Conservation (phyloP, 2,329 filamentous ascomycete genomes). For the Phyllosticta ampelicida region DNA sequence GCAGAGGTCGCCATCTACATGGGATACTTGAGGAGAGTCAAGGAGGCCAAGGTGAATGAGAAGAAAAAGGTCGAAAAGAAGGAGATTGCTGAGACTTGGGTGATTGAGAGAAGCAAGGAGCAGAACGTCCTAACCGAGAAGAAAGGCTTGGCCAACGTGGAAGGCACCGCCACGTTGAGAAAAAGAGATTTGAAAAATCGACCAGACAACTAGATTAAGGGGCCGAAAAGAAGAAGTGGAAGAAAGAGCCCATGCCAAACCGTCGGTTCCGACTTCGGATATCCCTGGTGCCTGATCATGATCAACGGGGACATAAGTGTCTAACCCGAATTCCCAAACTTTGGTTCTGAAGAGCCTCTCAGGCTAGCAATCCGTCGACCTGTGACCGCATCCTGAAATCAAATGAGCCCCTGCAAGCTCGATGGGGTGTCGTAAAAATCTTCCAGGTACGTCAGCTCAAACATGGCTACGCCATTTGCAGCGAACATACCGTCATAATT, state of each 20-base stretch:
- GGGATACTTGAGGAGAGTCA: conserved; percentile 61
- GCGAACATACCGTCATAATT: too few relatives aligned
- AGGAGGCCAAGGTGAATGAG: conserved; percentile 55
- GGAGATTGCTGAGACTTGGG: conserved; percentile 62
- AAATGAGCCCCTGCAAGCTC: too few relatives aligned
- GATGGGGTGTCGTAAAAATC: too few relatives aligned
- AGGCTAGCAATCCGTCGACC: not conserved
- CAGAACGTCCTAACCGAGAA: not conserved
- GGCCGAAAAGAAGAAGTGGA: not conserved
- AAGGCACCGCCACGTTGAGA: not conserved
- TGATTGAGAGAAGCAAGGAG: conserved; percentile 28
- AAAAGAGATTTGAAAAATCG: not conserved
- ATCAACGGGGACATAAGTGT: not conserved
- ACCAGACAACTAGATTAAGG: not conserved
- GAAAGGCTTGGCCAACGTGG: not conserved
- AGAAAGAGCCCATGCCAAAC: not conserved
- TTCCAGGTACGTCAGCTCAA: too few relatives aligned
- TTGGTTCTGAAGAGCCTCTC: not conserved
- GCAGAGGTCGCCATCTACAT: conserved; percentile 70
- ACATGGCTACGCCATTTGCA: too few relatives aligned
- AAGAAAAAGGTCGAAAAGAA: conserved; percentile 52
- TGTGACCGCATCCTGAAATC: too few relatives aligned
- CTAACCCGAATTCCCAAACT: not conserved
- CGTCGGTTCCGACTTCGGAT: not conserved
- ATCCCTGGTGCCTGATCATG: not conserved